Evolutionary conservation across 2,329 filamentous ascomycete species (phyloP).

Genomic region (Botrytis pseudocinerea): DNA sequence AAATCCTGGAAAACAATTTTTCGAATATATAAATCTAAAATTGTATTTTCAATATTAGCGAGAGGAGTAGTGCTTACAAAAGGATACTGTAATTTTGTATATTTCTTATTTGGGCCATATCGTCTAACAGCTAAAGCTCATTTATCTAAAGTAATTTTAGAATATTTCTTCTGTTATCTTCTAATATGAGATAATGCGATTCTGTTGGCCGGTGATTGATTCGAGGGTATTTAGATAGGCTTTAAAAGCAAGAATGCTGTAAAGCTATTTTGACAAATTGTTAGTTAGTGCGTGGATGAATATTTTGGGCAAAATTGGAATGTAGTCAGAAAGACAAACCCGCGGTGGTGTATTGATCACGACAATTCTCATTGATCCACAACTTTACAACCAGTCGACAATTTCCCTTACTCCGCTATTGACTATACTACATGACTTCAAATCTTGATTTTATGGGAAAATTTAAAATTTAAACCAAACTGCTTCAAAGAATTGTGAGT

Average conservation of each 20-base stretch:
- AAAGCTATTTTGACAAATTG: neutral
- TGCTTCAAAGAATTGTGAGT: neutral
- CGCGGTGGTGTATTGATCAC: conserved; percentile 20
- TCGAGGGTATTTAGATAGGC: conserved; percentile 21
- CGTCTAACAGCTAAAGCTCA: neutral
- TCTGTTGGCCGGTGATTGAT: conserved; percentile 26
- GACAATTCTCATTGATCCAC: neutral
- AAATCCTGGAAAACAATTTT: conserved; percentile 6
- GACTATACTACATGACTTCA: neutral
- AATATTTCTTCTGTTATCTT: conserved; percentile 3
- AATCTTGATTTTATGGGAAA: neutral
- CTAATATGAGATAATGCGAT: conserved; percentile 21
- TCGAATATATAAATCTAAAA: neutral
- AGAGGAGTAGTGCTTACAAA: conserved; percentile 12
- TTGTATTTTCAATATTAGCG: neutral
- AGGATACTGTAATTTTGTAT: neutral
- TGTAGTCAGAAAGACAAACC: neutral
- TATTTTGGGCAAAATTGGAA: neutral
- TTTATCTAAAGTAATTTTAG: conserved; percentile 4
- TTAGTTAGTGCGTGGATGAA: neutral
- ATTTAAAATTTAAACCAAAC: neutral
- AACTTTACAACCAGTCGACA: neutral
- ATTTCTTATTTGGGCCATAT: neutral
- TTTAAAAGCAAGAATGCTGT: neutral
- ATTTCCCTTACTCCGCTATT: neutral